Base-by-base conservation (phyloP, 2,329 filamentous ascomycete species). In the Ciborinia camelliae region DNA sequence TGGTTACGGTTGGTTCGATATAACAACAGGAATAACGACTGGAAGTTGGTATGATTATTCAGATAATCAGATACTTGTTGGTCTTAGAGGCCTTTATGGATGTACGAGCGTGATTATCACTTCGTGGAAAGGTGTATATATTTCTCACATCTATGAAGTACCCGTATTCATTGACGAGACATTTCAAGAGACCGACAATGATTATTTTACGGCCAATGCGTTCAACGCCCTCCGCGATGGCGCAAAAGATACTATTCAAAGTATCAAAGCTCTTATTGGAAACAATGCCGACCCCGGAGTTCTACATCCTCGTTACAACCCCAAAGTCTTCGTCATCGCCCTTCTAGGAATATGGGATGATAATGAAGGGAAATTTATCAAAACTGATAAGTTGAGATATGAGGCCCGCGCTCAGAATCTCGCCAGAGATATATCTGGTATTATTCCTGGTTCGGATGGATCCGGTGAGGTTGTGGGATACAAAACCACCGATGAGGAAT, bases 401-500 rank as follows among this genome's bases (percentile, higher is more conserved):
- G 20, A 55, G 18, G 52, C n/a, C 5, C 52, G 52, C n/a, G 52
- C 52, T 18, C 52, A 55, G 28, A 41, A n/a, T 15, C 52, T 55
- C 20, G 52, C 52, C 20, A 39, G 26, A 4, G 18, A 39, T 37
- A 3, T 55, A 3, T 12, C 18, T 6, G 9, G 35, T 1, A 14
- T 55, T 15, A 26, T 55, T 28, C 52, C 18, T 6, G 35, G n/a
- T 14, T 26, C 32, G 6, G n/a, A 5, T 6, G 52, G 52, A 18
- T n/a, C 30, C 9, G 35, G 30, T 23, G 4, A 23, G 7, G 23
- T 37, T 14, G 12, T 55, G 15, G 52, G 35, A 4, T 55, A 55
- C 32, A 39, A 7, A 5, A 8, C 5, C 14, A 41, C 52, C 18
- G 15, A 37, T 37, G 4, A 5, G 0, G 15, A 41, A 14, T 32